phyloP scores from a whole-genome alignment of 2,329 filamentous ascomycete species.

The Falciphora oryzae region DNA sequence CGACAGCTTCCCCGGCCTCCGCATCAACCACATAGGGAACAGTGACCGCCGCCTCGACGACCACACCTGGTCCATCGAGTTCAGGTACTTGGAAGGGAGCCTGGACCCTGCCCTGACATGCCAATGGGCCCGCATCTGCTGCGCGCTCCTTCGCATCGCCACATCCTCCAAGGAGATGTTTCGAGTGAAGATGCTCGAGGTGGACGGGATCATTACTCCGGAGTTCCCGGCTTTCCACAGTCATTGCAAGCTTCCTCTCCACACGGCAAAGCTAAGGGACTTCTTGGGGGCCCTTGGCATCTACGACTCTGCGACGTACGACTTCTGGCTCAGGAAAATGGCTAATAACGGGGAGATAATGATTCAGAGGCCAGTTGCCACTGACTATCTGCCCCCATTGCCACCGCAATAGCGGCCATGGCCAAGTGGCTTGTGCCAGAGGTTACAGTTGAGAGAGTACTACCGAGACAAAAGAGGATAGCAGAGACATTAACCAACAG shows the following conservation, averaged over 20 bases:
- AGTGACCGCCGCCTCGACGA: background rate
- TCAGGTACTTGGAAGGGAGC: conserved; percentile 4
- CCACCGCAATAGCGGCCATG: too few species aligned
- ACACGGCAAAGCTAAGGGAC: background rate
- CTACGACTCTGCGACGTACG: background rate
- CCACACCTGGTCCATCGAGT: background rate
- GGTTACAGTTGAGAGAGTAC: too few species aligned
- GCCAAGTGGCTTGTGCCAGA: too few species aligned
- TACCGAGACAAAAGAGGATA: too few species aligned
- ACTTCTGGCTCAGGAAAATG: background rate
- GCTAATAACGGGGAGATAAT: background rate
- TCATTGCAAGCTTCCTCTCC: background rate
- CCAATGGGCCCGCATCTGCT: conserved; percentile 4
- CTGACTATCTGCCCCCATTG: background rate
- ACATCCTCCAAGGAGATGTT: background rate
- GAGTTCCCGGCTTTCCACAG: too few species aligned
- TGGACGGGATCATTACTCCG: background rate
- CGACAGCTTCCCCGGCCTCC: background rate
- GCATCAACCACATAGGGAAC: background rate
- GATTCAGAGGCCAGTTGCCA: background rate
- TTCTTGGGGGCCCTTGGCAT: background rate
- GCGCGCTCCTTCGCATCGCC: conserved; percentile 4
- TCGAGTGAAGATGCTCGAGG: conserved; percentile 1
- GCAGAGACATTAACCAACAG: too few species aligned
- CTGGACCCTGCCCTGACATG: background rate